A percentile compares a stretch with the other conserved stretches of the same genome.
These are phyloP conservation scores for Apiospora sp. DNA, from an alignment of 2,329 filamentous ascomycete genomes.

Conservation along the genomic window DNA sequence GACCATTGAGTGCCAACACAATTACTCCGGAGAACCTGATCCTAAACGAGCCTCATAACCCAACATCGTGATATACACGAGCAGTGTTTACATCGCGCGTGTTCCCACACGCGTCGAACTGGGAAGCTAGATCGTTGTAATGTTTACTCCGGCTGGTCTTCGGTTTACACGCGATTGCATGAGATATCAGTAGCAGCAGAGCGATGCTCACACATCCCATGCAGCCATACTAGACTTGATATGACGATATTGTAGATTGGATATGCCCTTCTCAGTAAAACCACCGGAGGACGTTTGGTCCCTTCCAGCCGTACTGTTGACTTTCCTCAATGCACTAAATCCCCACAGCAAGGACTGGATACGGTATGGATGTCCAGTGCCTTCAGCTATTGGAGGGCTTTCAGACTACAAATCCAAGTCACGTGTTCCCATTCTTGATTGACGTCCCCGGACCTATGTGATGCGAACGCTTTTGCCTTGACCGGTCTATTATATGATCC, in stretches of 20 bases:
- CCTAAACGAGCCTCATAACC: not conserved
- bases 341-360: not conserved
- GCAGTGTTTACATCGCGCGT: not conserved
- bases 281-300: not conserved
- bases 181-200: not conserved
- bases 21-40: too few relatives aligned
- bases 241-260: not conserved
- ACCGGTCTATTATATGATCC: not conserved
- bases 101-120: not conserved
- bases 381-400: not conserved
- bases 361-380: not conserved
- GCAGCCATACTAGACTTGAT: not conserved
- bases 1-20: not conserved
- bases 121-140: not conserved
- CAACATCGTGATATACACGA: not conserved
- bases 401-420: not conserved
- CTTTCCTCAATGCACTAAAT: not conserved
- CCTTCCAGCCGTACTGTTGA: not conserved
- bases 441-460: not conserved
- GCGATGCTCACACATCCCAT: not conserved
- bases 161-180: not conserved
- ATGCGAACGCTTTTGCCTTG: not conserved
- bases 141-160: not conserved
- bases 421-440: not conserved
- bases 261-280: not conserved